phyloP scores from a whole-genome alignment of 2,329 filamentous ascomycete species.

The Fusarium bactridioides region DNA sequence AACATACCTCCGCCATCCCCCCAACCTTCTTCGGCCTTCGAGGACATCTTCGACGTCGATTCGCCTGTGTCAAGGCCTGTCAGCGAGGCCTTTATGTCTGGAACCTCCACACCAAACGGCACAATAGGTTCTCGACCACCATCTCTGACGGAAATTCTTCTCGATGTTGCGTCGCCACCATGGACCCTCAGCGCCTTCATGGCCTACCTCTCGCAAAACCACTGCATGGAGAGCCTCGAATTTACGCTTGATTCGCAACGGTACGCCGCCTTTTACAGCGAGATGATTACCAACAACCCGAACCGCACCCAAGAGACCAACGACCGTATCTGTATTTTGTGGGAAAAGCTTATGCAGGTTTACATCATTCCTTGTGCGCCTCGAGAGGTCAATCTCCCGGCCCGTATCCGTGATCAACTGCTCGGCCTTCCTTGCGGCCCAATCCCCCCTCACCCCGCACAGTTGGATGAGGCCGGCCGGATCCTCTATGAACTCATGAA shows the following conservation, averaged over 20 bases:
- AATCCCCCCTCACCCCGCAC: conserved; percentile 74
- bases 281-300: conserved; percentile 50
- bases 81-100: conserved; percentile 58
- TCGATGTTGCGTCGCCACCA: conserved; percentile 84
- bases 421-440: conserved; percentile 64
- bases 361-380: conserved; percentile 89
- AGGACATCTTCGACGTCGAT: conserved; percentile 56
- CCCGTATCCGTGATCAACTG: conserved; percentile 82
- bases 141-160: conserved; percentile 85
- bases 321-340: conserved; percentile 79
- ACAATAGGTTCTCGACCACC: conserved; percentile 57
- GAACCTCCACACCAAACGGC: conserved; percentile 47
- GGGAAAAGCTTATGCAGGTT: conserved; percentile 86
- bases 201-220: conserved; percentile 95
- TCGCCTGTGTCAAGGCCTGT: conserved; percentile 55
- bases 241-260: conserved; percentile 94
- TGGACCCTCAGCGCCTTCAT: conserved; percentile 94
- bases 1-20: conserved; percentile 54
- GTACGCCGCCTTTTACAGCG: conserved; percentile 70
- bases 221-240: conserved; percentile 94
- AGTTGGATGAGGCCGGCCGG: conserved; percentile 80
- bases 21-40: conserved; percentile 54
- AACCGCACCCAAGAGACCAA: conserved; percentile 53
- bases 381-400: conserved; percentile 89
- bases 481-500: conserved; percentile 98